Base-by-base conservation (phyloP, 257 asterid species). In the Capsicum rhomboideum region DNA sequence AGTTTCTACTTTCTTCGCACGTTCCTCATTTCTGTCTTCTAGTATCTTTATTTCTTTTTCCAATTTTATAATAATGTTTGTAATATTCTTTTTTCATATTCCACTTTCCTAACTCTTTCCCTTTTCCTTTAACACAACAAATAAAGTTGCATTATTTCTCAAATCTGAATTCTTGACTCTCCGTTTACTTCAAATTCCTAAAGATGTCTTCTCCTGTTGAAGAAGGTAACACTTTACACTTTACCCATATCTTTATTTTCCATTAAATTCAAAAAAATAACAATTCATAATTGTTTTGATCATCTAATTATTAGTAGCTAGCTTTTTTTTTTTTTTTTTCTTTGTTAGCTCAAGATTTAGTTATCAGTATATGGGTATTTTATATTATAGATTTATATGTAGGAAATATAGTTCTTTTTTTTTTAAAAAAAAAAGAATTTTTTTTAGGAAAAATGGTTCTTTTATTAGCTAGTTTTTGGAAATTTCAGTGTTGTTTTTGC, bases 21-120 rank as follows among this genome's bases (percentile, higher is more conserved):
- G 53, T 88, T 86, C 90, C 89, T 55, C 21, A 13, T 21, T 17
- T 83, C 69, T 86, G 91, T 88, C 91, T 55, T 79, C 28, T 84
- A 84, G 85, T 82, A 31, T 78, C 10, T 21, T 29, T 66, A 11
- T 9, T 29, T 26, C 12, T 20, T 17, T 54, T 2, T 13, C 17
- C 52, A 40, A 1, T 29, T 66, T 29, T 29, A 66, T 29, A 31
- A 66, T 66, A n/a, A 31, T 66, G 75, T 17, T 16, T n/a, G n/a
- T n/a, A n/a, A 26, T 8, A 28, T 49, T 29, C 14, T 46, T 53
- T 34, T 78, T 14, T 44, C 82, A 44, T 6, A 11, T 37, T 67
- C 72, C 84, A 42, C 82, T 82, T 84, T 84, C 85, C 82, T 88
- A 79, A 23, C 80, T 12, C 80, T 67, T 64, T 14, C 86, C 63